These are phyloP conservation scores for Penicilliopsis zonata DNA, from an alignment of 495 filamentous ascomycete species.

Conservation along the genomic window DNA sequence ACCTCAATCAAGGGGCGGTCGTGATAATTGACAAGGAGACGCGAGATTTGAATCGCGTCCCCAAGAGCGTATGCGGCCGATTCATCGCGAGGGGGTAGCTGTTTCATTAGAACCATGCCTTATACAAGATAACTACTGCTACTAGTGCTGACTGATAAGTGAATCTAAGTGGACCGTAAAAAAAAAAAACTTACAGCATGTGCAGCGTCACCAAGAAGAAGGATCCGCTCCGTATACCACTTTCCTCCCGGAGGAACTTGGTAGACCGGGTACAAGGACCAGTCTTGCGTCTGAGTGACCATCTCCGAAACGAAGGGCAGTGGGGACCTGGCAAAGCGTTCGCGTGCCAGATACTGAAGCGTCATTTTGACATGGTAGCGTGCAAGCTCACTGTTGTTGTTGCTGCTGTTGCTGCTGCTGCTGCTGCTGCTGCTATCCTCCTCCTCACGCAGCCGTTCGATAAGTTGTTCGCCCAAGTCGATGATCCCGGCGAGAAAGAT, in stretches of 20 bases:
- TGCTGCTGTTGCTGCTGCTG: no score
- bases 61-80: conserved; percentile 49
- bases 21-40: conserved; percentile 27
- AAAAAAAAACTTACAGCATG: conserved; percentile 37
- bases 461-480: conserved; percentile 30
- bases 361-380: conserved; percentile 26
- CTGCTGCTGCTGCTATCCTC: no score
- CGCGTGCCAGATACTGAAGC: conserved; percentile 28
- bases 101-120: no score
- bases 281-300: conserved; percentile 34
- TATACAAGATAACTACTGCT: conserved; percentile 2
- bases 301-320: conserved; percentile 38
- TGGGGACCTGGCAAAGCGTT: conserved; percentile 30
- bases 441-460: conserved; percentile 16
- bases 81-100: conserved; percentile 54
- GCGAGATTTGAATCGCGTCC: conserved; percentile 45
- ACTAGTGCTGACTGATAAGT: no score
- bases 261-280: conserved; percentile 50
- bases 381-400: conserved; percentile 31
- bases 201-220: conserved; percentile 47
- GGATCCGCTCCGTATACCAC: conserved; percentile 37
- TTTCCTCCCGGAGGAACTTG: conserved; percentile 36
- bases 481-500: conserved; percentile 47
- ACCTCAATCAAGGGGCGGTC: conserved; percentile 25
- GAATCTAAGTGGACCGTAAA: conserved; percentile 1